Percentiles rank a stretch among this genome's conserved stretches.
Conservation (phyloP, 2,329 filamentous ascomycete species). For the Penicillium corylophilum region DNA sequence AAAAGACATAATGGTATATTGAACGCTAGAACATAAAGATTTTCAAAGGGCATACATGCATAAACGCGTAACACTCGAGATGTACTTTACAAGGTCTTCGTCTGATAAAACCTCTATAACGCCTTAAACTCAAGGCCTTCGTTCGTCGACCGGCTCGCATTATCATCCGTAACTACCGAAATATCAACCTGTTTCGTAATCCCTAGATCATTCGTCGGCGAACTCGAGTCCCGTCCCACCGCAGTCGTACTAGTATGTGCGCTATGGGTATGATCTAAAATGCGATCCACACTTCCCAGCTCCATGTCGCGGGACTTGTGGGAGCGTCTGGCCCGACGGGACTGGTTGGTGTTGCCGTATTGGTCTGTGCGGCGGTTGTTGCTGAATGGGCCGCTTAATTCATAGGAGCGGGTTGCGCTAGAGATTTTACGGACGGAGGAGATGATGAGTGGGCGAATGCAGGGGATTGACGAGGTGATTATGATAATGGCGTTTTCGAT, state of each 20-base stretch:
- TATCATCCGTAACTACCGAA: neutral
- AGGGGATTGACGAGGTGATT: slow-evolving; percentile 32
- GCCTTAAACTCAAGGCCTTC: neutral
- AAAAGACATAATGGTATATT: no score
- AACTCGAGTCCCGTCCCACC: slow-evolving; percentile 6
- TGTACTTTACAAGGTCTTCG: no score
- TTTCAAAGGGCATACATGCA: no score
- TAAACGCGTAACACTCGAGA: no score
- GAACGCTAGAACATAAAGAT: no score
- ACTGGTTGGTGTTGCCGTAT: slow-evolving; percentile 18
- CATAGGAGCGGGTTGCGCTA: slow-evolving; percentile 29
- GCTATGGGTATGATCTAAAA: slow-evolving; percentile 16
- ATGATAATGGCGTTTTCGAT: slow-evolving; percentile 31
- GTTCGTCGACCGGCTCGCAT: neutral
- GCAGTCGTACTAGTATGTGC: slow-evolving; percentile 10
- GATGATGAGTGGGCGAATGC: slow-evolving; percentile 31
- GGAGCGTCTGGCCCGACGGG: slow-evolving; percentile 13
- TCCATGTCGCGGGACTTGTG: slow-evolving; percentile 16
- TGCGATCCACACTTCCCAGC: slow-evolving; percentile 27
- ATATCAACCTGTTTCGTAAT: slow-evolving; percentile 34
- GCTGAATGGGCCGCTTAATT: slow-evolving; percentile 26
- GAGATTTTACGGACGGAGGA: slow-evolving; percentile 33
- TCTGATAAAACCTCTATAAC: neutral
- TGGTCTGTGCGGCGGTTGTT: slow-evolving; percentile 13
- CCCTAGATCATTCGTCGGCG: slow-evolving; percentile 11